A percentile compares a stretch with the other conserved stretches of the same genome.
Conservation (phyloP, 352 stramenopile genomes). For the Phytophthora hybrid region DNA sequence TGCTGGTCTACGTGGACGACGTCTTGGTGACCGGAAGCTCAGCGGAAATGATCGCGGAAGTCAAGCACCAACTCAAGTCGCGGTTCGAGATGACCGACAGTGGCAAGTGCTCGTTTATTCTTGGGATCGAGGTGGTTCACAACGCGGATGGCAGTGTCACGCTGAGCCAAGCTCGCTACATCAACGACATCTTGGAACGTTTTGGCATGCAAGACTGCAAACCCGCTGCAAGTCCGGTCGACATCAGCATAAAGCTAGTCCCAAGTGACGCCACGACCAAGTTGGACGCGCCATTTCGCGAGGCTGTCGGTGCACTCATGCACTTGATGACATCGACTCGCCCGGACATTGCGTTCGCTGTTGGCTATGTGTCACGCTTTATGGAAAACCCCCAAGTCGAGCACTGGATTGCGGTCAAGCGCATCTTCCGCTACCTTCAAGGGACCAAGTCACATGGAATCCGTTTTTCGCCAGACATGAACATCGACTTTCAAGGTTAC, state of each 20-base stretch:
- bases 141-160: slow-evolving; percentile 9
- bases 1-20: slow-evolving; percentile 1
- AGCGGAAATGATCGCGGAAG: neutral
- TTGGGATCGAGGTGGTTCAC: slow-evolving; percentile 19
- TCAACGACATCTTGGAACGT: slow-evolving; percentile 17
- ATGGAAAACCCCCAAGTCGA: slow-evolving; percentile 32
- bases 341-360: slow-evolving; percentile 26
- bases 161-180: slow-evolving; percentile 7
- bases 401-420: slow-evolving; percentile 28
- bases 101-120: slow-evolving; percentile 23
- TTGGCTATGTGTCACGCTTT: slow-evolving; percentile 27
- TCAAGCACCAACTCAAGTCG: slow-evolving; percentile 27
- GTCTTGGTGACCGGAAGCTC: slow-evolving; percentile 24
- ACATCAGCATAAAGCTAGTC: slow-evolving; percentile 4
- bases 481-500: slow-evolving; percentile 14
- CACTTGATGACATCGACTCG: slow-evolving; percentile 31
- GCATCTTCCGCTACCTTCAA: slow-evolving; percentile 23
- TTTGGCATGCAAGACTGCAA: slow-evolving; percentile 19
- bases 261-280: slow-evolving; percentile 14
- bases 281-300: slow-evolving; percentile 18
- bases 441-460: slow-evolving; percentile 31
- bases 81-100: slow-evolving; percentile 35
- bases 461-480: neutral
- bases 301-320: slow-evolving; percentile 29
- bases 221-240: slow-evolving; percentile 3